Base-by-base conservation (phyloP, 2,329 filamentous ascomycete species). In the Chrysoporthe puriensis region DNA sequence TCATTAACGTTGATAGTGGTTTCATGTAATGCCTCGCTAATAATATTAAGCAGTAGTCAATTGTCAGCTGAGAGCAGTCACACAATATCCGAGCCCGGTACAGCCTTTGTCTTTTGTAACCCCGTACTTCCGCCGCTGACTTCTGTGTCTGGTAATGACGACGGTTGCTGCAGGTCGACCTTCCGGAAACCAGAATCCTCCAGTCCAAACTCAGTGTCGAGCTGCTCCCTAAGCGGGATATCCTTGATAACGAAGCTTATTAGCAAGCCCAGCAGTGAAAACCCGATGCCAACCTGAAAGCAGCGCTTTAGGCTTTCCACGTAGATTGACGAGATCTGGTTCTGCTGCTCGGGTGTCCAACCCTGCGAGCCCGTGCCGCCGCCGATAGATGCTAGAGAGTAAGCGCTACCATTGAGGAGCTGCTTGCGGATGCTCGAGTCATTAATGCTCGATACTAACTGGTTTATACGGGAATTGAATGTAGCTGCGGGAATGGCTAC, bases 121-220 rank as follows among this genome's bases (percentile, higher is more conserved):
- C 14, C 13, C 11, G 50, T 21, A 14, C 43, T 46, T 2, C 21
- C 42, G 2, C 3, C 3, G 6, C 50, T 13, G 26, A 13, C 4
- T 13, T 54, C 1, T n/a, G n/a, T n/a, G n/a, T n/a, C n/a, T n/a
- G n/a, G n/a, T n/a, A n/a, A n/a, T n/a, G n/a, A n/a, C n/a, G n/a
- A n/a, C n/a, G 36, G 36, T 8, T 40, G 4, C 8, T 40, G 36
- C 36, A 40, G 36, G 36, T 40, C 36, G 4, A 8, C 36, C 36
- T 40, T 40, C 36, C 8, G 4, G 4, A n/a, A n/a, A n/a, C 36
- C 36, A 40, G 4, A 8, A 40, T 4, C 36, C 18, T 63, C 62
- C n/a, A 64, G 18, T n/a, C 65, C 69, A 34, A 67, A 67, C 5
- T 69, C 67, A 1, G 64, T 64, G 3, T 68, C 62, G 18, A 71